These are phyloP conservation scores for Dipodascus geniculatus DNA, from an alignment of 805 yeast genomes.

Conservation along the genomic window DNA sequence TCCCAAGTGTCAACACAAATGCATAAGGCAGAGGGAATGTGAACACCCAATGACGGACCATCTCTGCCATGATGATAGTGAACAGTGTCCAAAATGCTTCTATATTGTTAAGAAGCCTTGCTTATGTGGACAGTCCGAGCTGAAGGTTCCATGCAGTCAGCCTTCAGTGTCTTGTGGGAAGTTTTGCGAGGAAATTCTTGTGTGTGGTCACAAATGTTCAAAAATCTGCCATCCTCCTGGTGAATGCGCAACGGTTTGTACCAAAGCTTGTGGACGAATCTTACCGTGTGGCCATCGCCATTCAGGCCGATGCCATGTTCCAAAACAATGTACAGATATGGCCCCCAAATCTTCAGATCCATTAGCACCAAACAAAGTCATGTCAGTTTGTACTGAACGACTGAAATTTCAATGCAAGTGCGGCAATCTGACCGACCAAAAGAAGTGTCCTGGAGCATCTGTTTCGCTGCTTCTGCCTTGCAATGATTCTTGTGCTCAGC, in stretches of 20 bases:
- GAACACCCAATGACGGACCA: constrained; percentile 63
- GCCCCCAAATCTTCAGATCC: constrained; percentile 29
- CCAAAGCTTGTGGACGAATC: constrained; percentile 43
- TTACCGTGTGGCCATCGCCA: constrained; percentile 60
- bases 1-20: constrained; percentile 55
- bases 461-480: constrained; percentile 2
- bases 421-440: constrained; percentile 38
- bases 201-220: constrained; percentile 43
- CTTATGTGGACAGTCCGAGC: constrained; percentile 40
- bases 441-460: constrained; percentile 47
- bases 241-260: constrained; percentile 51
- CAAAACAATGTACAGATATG: constrained; percentile 32
- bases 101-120: constrained; percentile 43
- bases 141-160: constrained; percentile 49
- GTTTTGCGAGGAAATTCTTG: constrained; percentile 41
- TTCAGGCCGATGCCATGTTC: constrained; percentile 50
- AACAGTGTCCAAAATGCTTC: constrained; percentile 70
- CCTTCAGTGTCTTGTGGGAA: constrained; percentile 56
- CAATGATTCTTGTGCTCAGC: constrained; percentile 55
- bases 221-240: constrained; percentile 47
- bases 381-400: constrained; percentile 25
- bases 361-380: not conserved
- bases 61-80: constrained; percentile 57
- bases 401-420: constrained; percentile 52
- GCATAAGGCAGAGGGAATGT: constrained; percentile 45